Percentiles rank a stretch among this genome's conserved stretches.
These are phyloP conservation scores for Mycena filopes DNA, from an alignment of 768 basidiomycete species.

Conservation along the genomic window DNA sequence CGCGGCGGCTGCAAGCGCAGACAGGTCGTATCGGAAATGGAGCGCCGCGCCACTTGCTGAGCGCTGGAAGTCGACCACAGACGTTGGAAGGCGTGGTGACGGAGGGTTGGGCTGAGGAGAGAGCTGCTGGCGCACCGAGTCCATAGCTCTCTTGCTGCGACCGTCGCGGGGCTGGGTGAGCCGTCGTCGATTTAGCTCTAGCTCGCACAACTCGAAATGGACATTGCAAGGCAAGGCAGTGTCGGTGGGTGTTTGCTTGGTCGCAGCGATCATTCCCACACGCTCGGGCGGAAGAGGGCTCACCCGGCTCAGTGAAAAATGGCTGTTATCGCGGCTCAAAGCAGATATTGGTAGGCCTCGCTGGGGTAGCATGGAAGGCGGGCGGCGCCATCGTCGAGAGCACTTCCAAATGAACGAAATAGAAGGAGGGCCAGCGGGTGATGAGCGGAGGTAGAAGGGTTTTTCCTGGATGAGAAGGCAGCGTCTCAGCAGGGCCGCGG, in stretches of 20 bases:
- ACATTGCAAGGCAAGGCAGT: too few relatives aligned
- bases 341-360: too few relatives aligned
- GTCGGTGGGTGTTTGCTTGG: not conserved
- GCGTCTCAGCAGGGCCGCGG: too few relatives aligned
- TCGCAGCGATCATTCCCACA: constrained; percentile 20
- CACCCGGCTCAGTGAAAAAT: too few relatives aligned
- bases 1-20: not conserved
- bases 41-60: not conserved
- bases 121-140: constrained; percentile 12
- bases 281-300: too few relatives aligned
- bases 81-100: constrained; percentile 7
- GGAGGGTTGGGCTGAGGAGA: not conserved
- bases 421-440: too few relatives aligned
- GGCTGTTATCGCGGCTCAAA: too few relatives aligned
- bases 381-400: too few relatives aligned
- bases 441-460: too few relatives aligned
- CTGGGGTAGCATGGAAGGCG: too few relatives aligned
- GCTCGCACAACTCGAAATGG: not conserved
- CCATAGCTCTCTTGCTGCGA: not conserved
- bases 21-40: constrained; percentile 22
- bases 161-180: not conserved
- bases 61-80: constrained; percentile 24
- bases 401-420: not conserved
- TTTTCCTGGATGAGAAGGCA: too few relatives aligned
- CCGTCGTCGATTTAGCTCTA: constrained; percentile 10